A percentile compares a stretch with the other conserved stretches of the same genome.
Conservation (phyloP, 83 land plant species). For the Isoetes engelmannii region DNA sequence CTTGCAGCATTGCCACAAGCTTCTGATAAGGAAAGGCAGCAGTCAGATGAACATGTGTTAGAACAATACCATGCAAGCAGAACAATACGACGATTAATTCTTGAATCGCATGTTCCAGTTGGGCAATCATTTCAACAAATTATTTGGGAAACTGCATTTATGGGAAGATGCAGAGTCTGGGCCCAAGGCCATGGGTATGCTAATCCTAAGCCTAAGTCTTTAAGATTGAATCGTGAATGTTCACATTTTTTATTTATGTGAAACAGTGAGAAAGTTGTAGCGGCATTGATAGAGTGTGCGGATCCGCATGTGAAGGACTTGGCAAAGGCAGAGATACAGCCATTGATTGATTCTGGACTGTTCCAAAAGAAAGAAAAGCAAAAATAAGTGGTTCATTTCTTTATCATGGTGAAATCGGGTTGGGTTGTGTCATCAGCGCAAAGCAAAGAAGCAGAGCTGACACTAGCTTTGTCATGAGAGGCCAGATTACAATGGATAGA, state of each 20-base stretch:
- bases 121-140: conserved; percentile 38
- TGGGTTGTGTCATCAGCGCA: too few species aligned
- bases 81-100: conserved; percentile 49
- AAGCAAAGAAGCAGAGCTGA: too few species aligned
- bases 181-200: conserved; percentile 62
- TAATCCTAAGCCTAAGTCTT: not conserved
- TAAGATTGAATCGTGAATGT: not conserved
- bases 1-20: conserved; percentile 44
- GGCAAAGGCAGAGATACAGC: conserved; percentile 22
- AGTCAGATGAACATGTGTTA: conserved; percentile 50
- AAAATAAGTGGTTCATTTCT: too few species aligned
- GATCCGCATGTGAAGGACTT: conserved; percentile 19
- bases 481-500: too few species aligned
- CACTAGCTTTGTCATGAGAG: too few species aligned
- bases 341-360: conserved; percentile 16
- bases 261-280: conserved; percentile 31
- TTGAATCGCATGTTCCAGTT: conserved; percentile 32
- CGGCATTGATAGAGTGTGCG: conserved; percentile 26
- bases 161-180: conserved; percentile 52
- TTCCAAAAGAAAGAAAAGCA: not conserved
- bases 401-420: too few species aligned
- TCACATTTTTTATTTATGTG: not conserved
- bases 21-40: conserved; percentile 23
- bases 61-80: conserved; percentile 69
- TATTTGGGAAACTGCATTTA: conserved; percentile 51